phyloP scores from a whole-genome alignment of 441 rosid species.

The Mallotus japonicus region DNA sequence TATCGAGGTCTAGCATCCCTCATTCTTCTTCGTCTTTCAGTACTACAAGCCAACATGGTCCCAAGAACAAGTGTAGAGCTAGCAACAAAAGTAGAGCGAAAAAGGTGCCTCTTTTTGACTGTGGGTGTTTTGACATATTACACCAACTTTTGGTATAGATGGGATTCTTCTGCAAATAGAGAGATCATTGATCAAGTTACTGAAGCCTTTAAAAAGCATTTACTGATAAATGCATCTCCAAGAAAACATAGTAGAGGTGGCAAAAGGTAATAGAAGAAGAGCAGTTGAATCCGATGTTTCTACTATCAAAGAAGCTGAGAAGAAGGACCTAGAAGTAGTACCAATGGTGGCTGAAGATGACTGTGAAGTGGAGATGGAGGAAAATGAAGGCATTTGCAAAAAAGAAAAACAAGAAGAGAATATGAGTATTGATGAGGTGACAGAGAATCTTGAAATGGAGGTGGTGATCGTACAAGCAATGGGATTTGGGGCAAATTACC shows the following conservation, averaged over 20 bases:
- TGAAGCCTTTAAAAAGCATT: conserved; percentile 66
- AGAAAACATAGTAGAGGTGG: conserved; percentile 21
- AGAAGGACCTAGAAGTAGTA: no score
- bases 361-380: no score
- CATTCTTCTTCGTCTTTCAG: conserved; percentile 15
- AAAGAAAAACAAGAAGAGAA: no score
- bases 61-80: conserved; percentile 26
- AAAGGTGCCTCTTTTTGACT: conserved; percentile 47
- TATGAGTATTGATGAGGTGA: no score
- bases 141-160: conserved; percentile 60
- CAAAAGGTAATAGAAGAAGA: neutral
- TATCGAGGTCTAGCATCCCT: conserved; percentile 46
- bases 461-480: no score
- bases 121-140: conserved; percentile 78
- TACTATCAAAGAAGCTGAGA: neutral
- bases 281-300: neutral
- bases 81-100: conserved; percentile 6
- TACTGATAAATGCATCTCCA: conserved; percentile 29
- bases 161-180: conserved; percentile 72
- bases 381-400: no score
- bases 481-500: no score
- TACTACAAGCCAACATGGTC: conserved; percentile 20
- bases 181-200: conserved; percentile 62
- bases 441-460: no score
- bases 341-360: neutral